Evolutionary conservation across 805 yeast species (phyloP).

Genomic region (Metschnikowia gelsemii): DNA sequence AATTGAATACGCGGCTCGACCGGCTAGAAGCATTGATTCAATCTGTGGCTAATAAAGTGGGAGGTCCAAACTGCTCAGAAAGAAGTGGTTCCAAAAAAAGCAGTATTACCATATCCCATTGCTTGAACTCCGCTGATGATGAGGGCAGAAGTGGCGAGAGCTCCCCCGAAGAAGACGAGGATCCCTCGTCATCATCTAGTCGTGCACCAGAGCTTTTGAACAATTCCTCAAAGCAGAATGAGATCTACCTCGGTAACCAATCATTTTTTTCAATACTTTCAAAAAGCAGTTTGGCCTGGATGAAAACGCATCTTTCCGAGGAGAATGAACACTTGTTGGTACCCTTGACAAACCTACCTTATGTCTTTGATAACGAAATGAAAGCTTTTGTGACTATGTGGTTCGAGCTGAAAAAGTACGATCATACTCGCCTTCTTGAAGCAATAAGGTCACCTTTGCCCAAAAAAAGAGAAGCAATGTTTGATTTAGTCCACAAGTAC

Average conservation of each 20-base stretch:
- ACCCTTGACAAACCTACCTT: constrained; percentile 33
- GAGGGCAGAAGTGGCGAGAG: neutral
- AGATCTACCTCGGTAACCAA: constrained; percentile 36
- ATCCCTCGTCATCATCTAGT: neutral
- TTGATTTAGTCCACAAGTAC: constrained; percentile 5
- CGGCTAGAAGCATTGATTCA: constrained; percentile 7
- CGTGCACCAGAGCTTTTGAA: neutral
- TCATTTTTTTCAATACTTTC: constrained; percentile 38
- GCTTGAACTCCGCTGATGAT: neutral
- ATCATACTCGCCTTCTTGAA: constrained; percentile 20
- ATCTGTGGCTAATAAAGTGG: neutral
- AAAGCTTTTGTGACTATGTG: constrained; percentile 25
- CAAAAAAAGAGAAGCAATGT: constrained; percentile 15
- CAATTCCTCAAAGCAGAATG: constrained; percentile 4
- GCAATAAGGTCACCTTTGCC: constrained; percentile 28
- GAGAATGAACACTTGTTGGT: constrained; percentile 21
- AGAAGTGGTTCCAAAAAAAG: neutral
- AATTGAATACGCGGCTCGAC: constrained; percentile 10
- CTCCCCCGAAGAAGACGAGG: neutral
- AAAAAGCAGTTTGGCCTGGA: constrained; percentile 34
- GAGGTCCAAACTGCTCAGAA: neutral
- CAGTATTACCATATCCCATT: neutral
- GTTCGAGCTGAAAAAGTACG: constrained; percentile 32
- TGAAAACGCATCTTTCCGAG: constrained; percentile 27
- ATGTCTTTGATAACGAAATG: constrained; percentile 22